Conservation (phyloP, 345 rosid genomes). For the Arabis alpina region DNA sequence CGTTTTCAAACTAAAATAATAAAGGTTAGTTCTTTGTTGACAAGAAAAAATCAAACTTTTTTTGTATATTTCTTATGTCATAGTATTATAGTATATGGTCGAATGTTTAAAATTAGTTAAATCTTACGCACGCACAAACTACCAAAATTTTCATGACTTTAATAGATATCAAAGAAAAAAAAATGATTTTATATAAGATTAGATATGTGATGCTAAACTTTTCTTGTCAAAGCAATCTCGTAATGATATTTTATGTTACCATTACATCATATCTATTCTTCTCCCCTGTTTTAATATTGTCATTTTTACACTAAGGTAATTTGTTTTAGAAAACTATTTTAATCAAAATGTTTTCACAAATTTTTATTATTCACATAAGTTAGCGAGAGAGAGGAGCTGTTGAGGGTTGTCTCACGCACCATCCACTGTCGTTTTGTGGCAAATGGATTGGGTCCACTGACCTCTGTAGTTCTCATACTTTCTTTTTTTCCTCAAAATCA, state of each 20-base stretch:
- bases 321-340: constrained; percentile 6
- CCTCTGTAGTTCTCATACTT: constrained; percentile 53
- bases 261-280: background rate
- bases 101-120: constrained; percentile 14
- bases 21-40: background rate
- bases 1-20: background rate
- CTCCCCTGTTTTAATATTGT: background rate
- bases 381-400: constrained; percentile 50
- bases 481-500: constrained; percentile 27
- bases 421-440: constrained; percentile 62
- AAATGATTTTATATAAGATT: background rate
- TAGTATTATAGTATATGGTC: background rate
- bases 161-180: constrained; percentile 2
- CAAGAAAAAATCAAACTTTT: too few relatives aligned
- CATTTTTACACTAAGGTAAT: background rate
- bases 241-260: constrained; percentile 9
- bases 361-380: constrained; percentile 35
- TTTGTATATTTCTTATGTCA: background rate
- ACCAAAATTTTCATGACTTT: constrained; percentile 3
- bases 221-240: constrained; percentile 8
- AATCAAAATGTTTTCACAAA: background rate
- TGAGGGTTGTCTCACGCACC: constrained; percentile 71
- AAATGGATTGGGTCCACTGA: constrained; percentile 87
- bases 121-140: constrained; percentile 20
- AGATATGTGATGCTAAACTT: constrained; percentile 18